Base-by-base conservation (phyloP, 495 filamentous ascomycete genomes). In the Penicillium cosmopolitanum region DNA sequence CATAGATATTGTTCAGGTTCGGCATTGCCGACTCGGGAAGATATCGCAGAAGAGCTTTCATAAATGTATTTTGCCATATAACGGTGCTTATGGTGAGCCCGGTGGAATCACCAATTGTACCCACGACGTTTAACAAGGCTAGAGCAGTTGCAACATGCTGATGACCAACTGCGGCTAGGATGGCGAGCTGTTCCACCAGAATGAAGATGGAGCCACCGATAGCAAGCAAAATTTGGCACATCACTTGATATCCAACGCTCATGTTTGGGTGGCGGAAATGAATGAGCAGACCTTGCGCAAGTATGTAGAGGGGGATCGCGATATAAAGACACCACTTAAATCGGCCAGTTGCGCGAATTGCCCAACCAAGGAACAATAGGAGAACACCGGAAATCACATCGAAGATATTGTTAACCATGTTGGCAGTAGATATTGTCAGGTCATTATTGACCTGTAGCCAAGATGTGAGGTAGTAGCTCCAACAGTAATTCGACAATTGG, bases 221-320 rank as follows among this genome's bases (percentile, higher is more conserved):
- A 21, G 87, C 80, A 61, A 89, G 85, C 70, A 88, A 83, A 64
- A 90, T 86, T 66, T 90, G 85, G 63, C 81, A 85, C 83, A 89
- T 87, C 68, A 89, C 73, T 35, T 90, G 76, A 66, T 85, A 88
- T 16, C 85, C 87, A 34, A 89, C 70, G 47, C 77, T 60, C 28
- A 72, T 70, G 50, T 77, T 71, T 51, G 82, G 77, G 21, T 84
- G 80, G n/a, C 87, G 83, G 79, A 89, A 89, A 57, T 69, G 80
- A 60, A 74, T 88, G 77, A 88, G 79, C 50, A 87, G 80, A 19
- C 87, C 80, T 12, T 58, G 54, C 3, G 38, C 78, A 33, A 87
- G 77, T 35, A 87, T 76, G 61, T 77, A 75, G 16, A 89, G 63
- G 1, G 85, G 84, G 2, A 88, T 58, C 58, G 76, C 84, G 68